Evolutionary conservation across 345 rosid species (phyloP), one percentile per base, ranked within the genome.

Genomic region (Turritis glabra): DNA sequence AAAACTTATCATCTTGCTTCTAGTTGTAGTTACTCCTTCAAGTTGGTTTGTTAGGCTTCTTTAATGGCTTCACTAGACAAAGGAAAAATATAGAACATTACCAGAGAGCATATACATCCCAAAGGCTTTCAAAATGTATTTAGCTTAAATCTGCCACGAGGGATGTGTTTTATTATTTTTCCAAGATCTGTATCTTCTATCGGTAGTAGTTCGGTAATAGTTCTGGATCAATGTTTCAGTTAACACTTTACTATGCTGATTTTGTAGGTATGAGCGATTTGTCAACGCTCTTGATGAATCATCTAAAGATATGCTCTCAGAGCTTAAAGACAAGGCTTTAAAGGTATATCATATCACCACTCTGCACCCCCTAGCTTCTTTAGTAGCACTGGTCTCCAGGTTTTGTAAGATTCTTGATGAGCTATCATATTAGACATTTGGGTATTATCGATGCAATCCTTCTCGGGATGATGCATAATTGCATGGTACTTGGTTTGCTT

Each of bases 271-370:
- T 79, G 97, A 89, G 75, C 96, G 90, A 8, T 90, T 89, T 83
- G 85, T 92, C 54, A 55, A 61, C 23, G 92, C 97, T 13, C 90
- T 95, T 30, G 98, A 92, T 84, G 99, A 92, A 80, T 93, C 97
- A 73, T 92, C 98, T 14, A 95, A 88, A 80, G 98, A 95, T 78
- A 80, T 89, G 90, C 77, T 95, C 67, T 96, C 92, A 47, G 69
- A 85, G 57, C 83, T 95, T 27, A 95, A 95, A 84, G 96, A 88
- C 79, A 95, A 83, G 85, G 88, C 96, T 69, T 71, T 92, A 80
- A 95, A 88, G 96, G 99, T 92, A 79, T 30, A 77, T 61, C 48
- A 22, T 67, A 8, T 40, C n/a, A 51, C 33, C 60, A 43, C 52
- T 70, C 18, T 66, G 35, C 30, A 17, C 7, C 17, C 13, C n/a